Conservation (phyloP, 495 filamentous ascomycete species). For the Penicillium atrosanguineum region DNA sequence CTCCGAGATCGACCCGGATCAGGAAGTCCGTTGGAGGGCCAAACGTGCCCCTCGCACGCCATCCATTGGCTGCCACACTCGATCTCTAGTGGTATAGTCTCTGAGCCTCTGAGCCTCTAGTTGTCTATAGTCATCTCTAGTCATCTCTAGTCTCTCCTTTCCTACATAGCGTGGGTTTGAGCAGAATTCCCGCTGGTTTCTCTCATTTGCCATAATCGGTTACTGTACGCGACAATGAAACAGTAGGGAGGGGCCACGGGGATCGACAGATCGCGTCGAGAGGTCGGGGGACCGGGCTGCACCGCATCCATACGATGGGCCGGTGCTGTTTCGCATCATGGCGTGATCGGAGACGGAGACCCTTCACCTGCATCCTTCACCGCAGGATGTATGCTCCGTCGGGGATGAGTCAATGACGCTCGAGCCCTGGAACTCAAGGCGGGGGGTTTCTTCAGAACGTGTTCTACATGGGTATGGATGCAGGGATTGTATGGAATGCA, state of each 20-base stretch:
- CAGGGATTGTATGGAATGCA: neutral
- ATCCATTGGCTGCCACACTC: slow-evolving; percentile 18
- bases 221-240: slow-evolving; percentile 12
- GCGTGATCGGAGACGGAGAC: slow-evolving; percentile 8
- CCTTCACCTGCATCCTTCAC: neutral
- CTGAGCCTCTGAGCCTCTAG: no score
- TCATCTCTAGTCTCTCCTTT: neutral
- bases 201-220: slow-evolving; percentile 2
- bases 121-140: neutral
- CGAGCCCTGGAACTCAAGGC: slow-evolving; percentile 1
- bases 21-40: slow-evolving; percentile 26
- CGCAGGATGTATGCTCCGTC: slow-evolving; percentile 8
- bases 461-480: neutral
- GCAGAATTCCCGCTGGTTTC: neutral
- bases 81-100: slow-evolving; percentile 3
- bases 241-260: neutral
- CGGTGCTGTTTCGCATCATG: slow-evolving; percentile 4
- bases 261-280: slow-evolving; percentile 5
- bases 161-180: neutral
- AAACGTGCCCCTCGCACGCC: neutral
- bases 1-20: slow-evolving; percentile 30
- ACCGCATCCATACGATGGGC: neutral
- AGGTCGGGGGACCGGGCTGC: neutral
- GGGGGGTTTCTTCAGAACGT: slow-evolving; percentile 4
- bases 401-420: slow-evolving; percentile 2